Conservation (phyloP, 352 stramenopile genomes). For the Blastocystis sp. region DNA sequence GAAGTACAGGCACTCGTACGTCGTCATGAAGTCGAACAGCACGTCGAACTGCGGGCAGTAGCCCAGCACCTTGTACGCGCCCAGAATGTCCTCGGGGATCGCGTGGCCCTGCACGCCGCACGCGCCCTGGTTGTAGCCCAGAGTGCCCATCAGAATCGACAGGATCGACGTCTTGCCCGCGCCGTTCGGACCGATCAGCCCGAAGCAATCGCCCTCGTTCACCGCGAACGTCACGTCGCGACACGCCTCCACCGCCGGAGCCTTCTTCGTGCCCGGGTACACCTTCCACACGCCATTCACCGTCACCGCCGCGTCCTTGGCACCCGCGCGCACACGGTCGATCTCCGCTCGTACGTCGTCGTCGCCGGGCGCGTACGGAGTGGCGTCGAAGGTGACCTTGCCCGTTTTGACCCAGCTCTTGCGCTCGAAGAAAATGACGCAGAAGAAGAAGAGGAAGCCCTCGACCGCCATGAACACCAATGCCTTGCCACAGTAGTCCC, state of each 20-base stretch:
- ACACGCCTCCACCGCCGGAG: constrained; percentile 80
- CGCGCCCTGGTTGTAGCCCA: constrained; percentile 72
- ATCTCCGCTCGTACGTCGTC: constrained; percentile 73
- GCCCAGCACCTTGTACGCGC: constrained; percentile 80
- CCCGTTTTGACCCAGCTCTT: constrained; percentile 66
- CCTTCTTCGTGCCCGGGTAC: constrained; percentile 76
- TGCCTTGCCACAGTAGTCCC: constrained; percentile 71
- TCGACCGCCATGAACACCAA: constrained; percentile 70
- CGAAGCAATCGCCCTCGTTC: constrained; percentile 76
- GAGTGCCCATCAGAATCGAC: constrained; percentile 77
- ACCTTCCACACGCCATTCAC: constrained; percentile 73
- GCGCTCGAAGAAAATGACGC: constrained; percentile 71
- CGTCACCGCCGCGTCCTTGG: constrained; percentile 62
- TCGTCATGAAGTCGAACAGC: constrained; percentile 88
- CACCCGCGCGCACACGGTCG: constrained; percentile 24
- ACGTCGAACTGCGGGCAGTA: constrained; percentile 96
- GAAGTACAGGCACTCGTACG: constrained; percentile 88
- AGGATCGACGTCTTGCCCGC: constrained; percentile 80
- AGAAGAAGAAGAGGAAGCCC: constrained; percentile 70
- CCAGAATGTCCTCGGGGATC: constrained; percentile 77
- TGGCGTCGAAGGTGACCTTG: constrained; percentile 32
- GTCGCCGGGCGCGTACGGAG: constrained; percentile 70
- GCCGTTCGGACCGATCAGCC: constrained; percentile 77
- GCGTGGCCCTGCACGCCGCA: constrained; percentile 79
- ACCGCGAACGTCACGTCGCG: constrained; percentile 77